These are phyloP conservation scores for Monosporascus sp. DNA, from an alignment of 2,329 filamentous ascomycete species.

Conservation along the genomic window DNA sequence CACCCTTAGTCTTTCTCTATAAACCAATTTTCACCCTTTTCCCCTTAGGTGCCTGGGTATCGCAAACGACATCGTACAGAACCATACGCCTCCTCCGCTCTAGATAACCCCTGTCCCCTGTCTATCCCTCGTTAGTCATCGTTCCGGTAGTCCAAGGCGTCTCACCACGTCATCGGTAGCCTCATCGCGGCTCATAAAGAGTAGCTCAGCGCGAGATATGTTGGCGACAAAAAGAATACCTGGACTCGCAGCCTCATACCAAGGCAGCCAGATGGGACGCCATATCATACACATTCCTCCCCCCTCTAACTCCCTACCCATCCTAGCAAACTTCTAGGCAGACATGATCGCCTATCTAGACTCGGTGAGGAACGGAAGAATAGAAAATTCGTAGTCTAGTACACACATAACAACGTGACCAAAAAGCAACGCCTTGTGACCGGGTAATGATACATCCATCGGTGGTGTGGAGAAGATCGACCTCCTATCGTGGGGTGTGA, in stretches of 20 bases:
- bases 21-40: constrained; percentile 18
- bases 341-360: neutral
- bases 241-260: constrained; percentile 1
- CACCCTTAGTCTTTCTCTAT: constrained; percentile 18
- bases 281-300: constrained; percentile 9
- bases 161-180: neutral
- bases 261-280: constrained; percentile 8
- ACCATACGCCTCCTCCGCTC: constrained; percentile 19
- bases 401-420: constrained; percentile 16
- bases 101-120: constrained; percentile 19
- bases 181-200: constrained; percentile 5
- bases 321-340: constrained; percentile 1
- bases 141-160: constrained; percentile 2
- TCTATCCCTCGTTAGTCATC: constrained; percentile 12
- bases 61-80: constrained; percentile 23
- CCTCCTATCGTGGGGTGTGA: constrained; percentile 12
- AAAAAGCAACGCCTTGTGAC: constrained; percentile 19
- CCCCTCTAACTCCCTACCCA: constrained; percentile 11
- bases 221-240: neutral
- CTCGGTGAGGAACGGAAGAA: constrained; percentile 6
- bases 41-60: constrained; percentile 22
- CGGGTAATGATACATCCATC: constrained; percentile 18
- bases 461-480: constrained; percentile 4
- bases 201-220: neutral
- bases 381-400: constrained; percentile 16